Conservation (phyloP, 1,284 basidiomycete species). For the Neotropicomus parvogracilis region DNA sequence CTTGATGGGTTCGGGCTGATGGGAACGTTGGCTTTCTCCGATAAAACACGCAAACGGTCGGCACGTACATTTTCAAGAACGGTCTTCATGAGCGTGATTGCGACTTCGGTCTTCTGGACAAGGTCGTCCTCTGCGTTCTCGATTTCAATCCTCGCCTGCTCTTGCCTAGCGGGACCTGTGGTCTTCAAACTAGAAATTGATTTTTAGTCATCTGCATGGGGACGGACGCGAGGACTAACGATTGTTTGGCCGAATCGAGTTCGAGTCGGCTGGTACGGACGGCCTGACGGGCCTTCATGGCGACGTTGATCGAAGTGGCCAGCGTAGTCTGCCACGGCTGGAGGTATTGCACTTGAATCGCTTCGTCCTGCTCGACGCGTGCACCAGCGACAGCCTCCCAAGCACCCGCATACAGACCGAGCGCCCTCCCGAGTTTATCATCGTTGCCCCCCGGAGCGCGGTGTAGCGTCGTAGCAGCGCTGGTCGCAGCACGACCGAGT, state of each 20-base stretch:
- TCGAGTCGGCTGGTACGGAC: slow-evolving; percentile 80
- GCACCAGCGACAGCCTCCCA: slow-evolving; percentile 90
- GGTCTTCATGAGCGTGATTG: slow-evolving; percentile 97
- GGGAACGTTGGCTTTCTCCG: not conserved
- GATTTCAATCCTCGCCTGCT: slow-evolving; percentile 85
- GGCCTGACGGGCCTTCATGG: slow-evolving; percentile 87
- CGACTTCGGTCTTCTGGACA: slow-evolving; percentile 96
- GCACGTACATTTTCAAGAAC: slow-evolving; percentile 87
- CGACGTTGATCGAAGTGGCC: slow-evolving; percentile 76
- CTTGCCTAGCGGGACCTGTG: slow-evolving; percentile 71
- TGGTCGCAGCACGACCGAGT: slow-evolving; percentile 76
- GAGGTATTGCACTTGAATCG: slow-evolving; percentile 74
- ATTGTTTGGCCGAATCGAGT: slow-evolving; percentile 69
- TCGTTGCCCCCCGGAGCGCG: slow-evolving; percentile 45
- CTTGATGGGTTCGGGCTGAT: slow-evolving; percentile 90
- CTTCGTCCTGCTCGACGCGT: slow-evolving; percentile 77
- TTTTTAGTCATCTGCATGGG: slow-evolving; percentile 5
- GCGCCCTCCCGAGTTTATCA: slow-evolving; percentile 72
- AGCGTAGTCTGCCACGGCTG: slow-evolving; percentile 91
- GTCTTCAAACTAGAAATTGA: slow-evolving; percentile 62
- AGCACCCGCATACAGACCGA: slow-evolving; percentile 76
- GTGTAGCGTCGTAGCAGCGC: slow-evolving; percentile 60
- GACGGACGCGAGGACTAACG: slow-evolving; percentile 35
- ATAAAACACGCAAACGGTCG: not conserved
- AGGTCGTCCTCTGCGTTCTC: slow-evolving; percentile 96